phyloP scores from a whole-genome alignment of 768 basidiomycete genomes.

The Lyophyllum shimeji region DNA sequence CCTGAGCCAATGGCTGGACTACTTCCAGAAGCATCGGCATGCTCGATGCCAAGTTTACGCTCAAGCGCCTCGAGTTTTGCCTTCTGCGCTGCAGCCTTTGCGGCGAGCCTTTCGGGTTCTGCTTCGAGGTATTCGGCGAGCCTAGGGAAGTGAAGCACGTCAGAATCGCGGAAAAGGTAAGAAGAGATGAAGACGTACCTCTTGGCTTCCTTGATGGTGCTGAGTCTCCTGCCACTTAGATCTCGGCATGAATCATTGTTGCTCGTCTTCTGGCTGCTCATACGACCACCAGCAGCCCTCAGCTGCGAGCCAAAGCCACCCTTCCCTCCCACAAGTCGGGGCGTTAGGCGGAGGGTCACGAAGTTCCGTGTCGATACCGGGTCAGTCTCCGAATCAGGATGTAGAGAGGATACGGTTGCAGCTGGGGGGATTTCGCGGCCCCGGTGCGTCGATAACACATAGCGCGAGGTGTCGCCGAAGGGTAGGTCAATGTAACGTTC shows the following conservation, averaged over 20 bases:
- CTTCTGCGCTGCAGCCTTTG: constrained; percentile 72
- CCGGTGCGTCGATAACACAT: constrained; percentile 38
- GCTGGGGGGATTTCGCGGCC: constrained; percentile 30
- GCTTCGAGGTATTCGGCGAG: constrained; percentile 84
- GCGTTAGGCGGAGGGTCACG: constrained; percentile 71
- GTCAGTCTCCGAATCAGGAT: constrained; percentile 13
- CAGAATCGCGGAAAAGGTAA: not conserved
- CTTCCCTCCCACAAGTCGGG: constrained; percentile 85
- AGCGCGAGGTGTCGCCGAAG: constrained; percentile 23
- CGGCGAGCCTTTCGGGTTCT: constrained; percentile 79
- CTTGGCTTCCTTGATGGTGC: constrained; percentile 96
- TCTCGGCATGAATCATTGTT: constrained; percentile 96
- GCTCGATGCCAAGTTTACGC: constrained; percentile 74
- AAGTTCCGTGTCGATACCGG: constrained; percentile 27
- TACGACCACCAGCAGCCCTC: constrained; percentile 94
- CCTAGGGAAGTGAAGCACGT: constrained; percentile 35
- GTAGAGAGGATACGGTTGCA: constrained; percentile 26
- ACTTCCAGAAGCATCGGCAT: constrained; percentile 19
- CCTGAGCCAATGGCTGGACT: constrained; percentile 23
- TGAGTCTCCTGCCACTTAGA: constrained; percentile 83
- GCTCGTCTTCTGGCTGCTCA: constrained; percentile 94
- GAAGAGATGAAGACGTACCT: constrained; percentile 50
- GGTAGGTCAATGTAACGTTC: constrained; percentile 36
- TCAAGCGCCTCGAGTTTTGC: constrained; percentile 86
- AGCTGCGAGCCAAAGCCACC: constrained; percentile 97